A percentile compares a stretch with the other conserved stretches of the same genome.
phyloP scores from a whole-genome alignment of 768 basidiomycete species.

The Mycena rebaudengoi region DNA sequence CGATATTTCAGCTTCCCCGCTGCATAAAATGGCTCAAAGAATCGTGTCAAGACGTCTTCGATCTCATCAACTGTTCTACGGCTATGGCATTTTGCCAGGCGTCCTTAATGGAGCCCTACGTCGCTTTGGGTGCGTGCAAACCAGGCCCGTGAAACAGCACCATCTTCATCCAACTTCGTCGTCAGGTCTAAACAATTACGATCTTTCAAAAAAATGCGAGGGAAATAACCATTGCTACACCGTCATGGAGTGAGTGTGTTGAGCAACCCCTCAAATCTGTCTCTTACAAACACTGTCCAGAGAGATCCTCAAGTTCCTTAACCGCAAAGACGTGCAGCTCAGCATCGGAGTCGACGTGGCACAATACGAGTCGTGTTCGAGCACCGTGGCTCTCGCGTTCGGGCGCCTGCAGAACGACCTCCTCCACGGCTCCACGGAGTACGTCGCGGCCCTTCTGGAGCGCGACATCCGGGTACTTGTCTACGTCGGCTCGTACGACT shows the following conservation, averaged over 20 bases:
- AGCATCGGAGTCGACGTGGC: conserved; percentile 33
- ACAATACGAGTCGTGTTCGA: conserved; percentile 38
- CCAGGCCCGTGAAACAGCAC: not conserved
- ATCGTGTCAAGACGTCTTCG: conserved; percentile 51
- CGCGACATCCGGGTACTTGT: conserved; percentile 64
- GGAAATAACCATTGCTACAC: not conserved
- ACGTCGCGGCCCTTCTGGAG: conserved; percentile 65
- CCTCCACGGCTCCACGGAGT: conserved; percentile 49
- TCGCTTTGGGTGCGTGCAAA: conserved; percentile 39
- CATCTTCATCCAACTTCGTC: not conserved
- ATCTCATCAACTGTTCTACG: conserved; percentile 51
- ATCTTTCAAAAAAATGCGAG: conserved; percentile 8
- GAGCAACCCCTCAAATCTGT: not conserved
- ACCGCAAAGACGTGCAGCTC: conserved; percentile 12
- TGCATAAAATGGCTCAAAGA: conserved; percentile 50
- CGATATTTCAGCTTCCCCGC: conserved; percentile 45
- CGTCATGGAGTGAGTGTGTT: not conserved
- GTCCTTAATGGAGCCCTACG: conserved; percentile 35
- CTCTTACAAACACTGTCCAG: not conserved
- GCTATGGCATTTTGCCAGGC: conserved; percentile 51
- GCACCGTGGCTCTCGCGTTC: conserved; percentile 49
- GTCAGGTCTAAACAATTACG: conserved; percentile 14
- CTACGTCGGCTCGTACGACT: conserved; percentile 65
- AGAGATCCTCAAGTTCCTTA: conserved; percentile 17
- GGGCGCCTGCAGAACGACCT: conserved; percentile 38